phyloP scores from a whole-genome alignment of 305 asterid genomes.

The Rubia tinctorum region DNA sequence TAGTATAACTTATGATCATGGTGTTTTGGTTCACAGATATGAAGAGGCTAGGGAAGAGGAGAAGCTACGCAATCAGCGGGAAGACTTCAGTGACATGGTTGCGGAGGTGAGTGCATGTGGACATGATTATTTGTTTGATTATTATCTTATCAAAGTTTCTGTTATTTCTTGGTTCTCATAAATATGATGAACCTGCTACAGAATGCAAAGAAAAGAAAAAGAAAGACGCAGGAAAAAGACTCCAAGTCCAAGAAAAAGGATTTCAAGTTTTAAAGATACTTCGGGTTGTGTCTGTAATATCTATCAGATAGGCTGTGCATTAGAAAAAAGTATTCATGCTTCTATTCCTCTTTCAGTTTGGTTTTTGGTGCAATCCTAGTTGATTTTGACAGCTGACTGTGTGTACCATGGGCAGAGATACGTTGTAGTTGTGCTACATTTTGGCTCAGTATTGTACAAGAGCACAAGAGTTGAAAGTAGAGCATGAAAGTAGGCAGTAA shows the following conservation, averaged over 20 bases:
- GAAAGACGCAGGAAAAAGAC: slow-evolving; percentile 96
- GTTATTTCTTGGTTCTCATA: background rate
- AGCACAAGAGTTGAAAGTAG: background rate
- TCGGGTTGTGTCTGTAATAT: slow-evolving; percentile 1
- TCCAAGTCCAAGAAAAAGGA: slow-evolving; percentile 91
- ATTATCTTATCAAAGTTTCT: background rate
- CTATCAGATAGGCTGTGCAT: background rate
- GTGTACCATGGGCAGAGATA: background rate
- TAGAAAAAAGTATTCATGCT: background rate
- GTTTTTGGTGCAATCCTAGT: background rate
- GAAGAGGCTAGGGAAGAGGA: slow-evolving; percentile 99
- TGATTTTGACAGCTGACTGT: background rate
- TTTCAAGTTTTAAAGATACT: slow-evolving; percentile 65
- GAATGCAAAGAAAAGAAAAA: slow-evolving; percentile 87
- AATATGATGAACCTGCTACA: slow-evolving; percentile 26
- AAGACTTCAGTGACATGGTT: slow-evolving; percentile 99
- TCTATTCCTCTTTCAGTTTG: background rate
- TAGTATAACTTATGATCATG: slow-evolving; percentile 11
- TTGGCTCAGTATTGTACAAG: background rate
- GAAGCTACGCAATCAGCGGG: slow-evolving; percentile 76
- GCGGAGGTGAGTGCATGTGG: slow-evolving; percentile 63
- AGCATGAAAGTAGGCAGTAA: background rate
- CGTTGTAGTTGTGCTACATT: background rate
- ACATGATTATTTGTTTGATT: background rate
- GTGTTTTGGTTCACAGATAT: slow-evolving; percentile 41